phyloP scores from a whole-genome alignment of 2,329 filamentous ascomycete species.

The Fusarium sp. region DNA sequence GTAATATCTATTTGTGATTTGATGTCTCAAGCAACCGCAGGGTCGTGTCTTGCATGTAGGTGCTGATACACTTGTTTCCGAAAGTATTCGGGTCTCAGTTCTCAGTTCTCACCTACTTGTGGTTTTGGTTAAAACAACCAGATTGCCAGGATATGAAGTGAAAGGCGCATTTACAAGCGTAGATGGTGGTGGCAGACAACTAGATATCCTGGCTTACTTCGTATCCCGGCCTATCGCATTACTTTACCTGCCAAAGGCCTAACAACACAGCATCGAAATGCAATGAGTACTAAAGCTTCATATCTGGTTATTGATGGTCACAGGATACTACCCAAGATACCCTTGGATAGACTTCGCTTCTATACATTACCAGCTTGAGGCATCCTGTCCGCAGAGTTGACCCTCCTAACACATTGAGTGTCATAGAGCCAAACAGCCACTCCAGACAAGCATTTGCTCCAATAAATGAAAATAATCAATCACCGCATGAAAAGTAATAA shows the following conservation, averaged over 20 bases:
- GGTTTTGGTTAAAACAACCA: no score
- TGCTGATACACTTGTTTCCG: not conserved
- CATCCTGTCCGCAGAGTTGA: not conserved
- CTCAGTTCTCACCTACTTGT: no score
- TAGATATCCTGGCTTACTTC: not conserved
- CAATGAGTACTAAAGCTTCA: not conserved
- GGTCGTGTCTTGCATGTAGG: not conserved
- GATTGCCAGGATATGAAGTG: not conserved
- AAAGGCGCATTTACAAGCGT: not conserved
- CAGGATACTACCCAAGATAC: not conserved
- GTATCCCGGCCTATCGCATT: not conserved
- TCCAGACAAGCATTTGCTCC: no score
- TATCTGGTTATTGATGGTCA: not conserved
- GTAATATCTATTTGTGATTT: slow-evolving; percentile 3
- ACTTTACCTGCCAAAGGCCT: no score
- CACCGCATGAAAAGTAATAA: not conserved
- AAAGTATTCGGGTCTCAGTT: not conserved
- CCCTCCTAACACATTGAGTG: not conserved
- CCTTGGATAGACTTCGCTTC: not conserved
- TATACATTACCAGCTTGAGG: not conserved
- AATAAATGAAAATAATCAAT: no score
- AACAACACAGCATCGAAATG: not conserved
- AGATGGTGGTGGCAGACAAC: not conserved
- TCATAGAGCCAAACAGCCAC: not conserved
- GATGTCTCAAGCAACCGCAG: not conserved